These are phyloP conservation scores for Ophiocordyceps sinensis DNA, from an alignment of 2,329 filamentous ascomycete species.

Conservation along the genomic window DNA sequence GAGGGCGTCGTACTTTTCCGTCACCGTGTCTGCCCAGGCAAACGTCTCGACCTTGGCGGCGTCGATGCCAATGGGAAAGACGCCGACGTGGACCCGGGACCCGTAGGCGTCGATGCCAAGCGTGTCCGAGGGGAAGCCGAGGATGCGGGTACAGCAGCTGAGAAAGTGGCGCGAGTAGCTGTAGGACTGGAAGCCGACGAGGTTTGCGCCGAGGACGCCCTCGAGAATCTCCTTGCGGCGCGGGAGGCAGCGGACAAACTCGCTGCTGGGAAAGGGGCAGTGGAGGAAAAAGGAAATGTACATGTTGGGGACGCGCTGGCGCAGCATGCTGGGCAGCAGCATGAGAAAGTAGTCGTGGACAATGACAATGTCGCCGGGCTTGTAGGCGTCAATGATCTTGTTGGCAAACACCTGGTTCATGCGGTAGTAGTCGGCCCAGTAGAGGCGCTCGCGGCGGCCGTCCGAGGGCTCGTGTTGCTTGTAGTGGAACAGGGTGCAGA, in stretches of 20 bases:
- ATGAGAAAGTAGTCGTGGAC: constrained; percentile 93
- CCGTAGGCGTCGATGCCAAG: constrained; percentile 82
- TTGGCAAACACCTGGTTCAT: constrained; percentile 91
- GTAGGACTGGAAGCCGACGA: constrained; percentile 91
- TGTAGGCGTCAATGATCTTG: constrained; percentile 75
- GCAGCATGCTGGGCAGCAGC: constrained; percentile 74
- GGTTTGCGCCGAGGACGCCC: constrained; percentile 78
- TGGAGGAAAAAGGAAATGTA: constrained; percentile 94
- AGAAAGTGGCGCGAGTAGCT: constrained; percentile 92
- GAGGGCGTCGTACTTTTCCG: constrained; percentile 59
- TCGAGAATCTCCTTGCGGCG: constrained; percentile 82
- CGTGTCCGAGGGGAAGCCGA: constrained; percentile 78
- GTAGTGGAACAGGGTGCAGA: constrained; percentile 92
- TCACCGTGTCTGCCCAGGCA: constrained; percentile 57
- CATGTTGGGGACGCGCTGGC: constrained; percentile 73
- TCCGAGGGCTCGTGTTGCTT: constrained; percentile 86
- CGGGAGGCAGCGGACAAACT: constrained; percentile 81
- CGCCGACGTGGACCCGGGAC: constrained; percentile 75
- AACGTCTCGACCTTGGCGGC: constrained; percentile 61
- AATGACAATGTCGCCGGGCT: constrained; percentile 81
- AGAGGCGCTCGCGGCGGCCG: constrained; percentile 62
- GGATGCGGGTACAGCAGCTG: constrained; percentile 80
- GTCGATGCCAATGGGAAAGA: constrained; percentile 91
- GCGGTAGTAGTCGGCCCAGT: constrained; percentile 86
- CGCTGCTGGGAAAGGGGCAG: constrained; percentile 88